Base-by-base conservation (phyloP, 2,329 filamentous ascomycete genomes). In the Chaetomium strumarium region DNA sequence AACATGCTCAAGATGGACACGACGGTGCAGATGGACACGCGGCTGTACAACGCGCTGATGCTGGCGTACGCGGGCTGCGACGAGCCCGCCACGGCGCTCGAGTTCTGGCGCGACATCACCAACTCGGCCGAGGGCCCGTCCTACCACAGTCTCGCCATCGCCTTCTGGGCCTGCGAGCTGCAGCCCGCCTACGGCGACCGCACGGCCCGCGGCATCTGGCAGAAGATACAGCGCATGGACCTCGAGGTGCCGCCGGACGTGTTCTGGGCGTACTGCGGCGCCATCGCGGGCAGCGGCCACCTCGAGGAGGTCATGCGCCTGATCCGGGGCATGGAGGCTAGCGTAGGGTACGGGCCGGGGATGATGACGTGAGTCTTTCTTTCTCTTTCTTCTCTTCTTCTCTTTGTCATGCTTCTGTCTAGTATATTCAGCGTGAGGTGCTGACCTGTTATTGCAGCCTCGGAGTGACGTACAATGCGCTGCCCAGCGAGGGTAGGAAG, bases 1-100 rank as follows among this genome's bases (percentile, higher is more conserved):
- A 96, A 96, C 66, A 92, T 96, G 81, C 77, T 96, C 60, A 97
- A 96, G 71, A 84, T 96, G 67, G 93, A 99, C 67, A 78, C 84
- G n/a, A 80, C 81, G 39, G 78, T 97, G 36, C 83, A 91, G 60
- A 78, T 85, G 5, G 84, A 80, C 60, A 97, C 92, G 0, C 76
- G 74, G 51, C 74, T 97, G 2, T 82, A 86, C 61, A 97, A 96
- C 62, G 83, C 86, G 0, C 73, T 97, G 45, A 96, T 99, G 84
- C 76, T 93, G 12, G 91, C 89, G 0, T 92, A 95, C 65, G 81
- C 83, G 1, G 79, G 81, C 1, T 87, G 83, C 62, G 86, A 80
- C 7, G 75, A 83, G 58, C 76, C 85, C 0, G 70, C 77, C 30
- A 79, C 80, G 50, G 88, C 88, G 1, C 73, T 95, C 58, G 81